Evolutionary conservation across 2,329 filamentous ascomycete genomes (phyloP).

Genomic region (Alternaria ethzedia): DNA sequence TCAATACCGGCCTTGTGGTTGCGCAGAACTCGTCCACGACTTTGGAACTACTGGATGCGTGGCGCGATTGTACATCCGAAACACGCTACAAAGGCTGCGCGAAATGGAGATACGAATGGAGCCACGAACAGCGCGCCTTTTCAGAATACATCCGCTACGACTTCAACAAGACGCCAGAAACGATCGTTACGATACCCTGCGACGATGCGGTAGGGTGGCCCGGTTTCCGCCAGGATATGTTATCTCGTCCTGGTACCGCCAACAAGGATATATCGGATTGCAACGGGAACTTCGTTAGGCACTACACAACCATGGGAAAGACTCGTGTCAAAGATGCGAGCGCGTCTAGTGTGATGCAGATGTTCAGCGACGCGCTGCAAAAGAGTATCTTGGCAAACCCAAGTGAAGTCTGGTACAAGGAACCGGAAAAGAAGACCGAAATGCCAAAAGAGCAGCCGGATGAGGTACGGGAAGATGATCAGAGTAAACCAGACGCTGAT

Average conservation of each 20-base stretch:
- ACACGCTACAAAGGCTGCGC: constrained; percentile 34
- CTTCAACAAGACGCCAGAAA: constrained; percentile 32
- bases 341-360: constrained; percentile 19
- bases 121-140: constrained; percentile 44
- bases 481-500: neutral
- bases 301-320: constrained; percentile 33
- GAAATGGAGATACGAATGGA: constrained; percentile 36
- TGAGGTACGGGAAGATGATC: neutral
- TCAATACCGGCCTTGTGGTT: constrained; percentile 51
- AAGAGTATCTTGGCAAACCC: constrained; percentile 8
- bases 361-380: constrained; percentile 18
- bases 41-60: constrained; percentile 37
- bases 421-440: constrained; percentile 7
- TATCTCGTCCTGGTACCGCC: constrained; percentile 11
- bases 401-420: constrained; percentile 17
- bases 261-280: constrained; percentile 23
- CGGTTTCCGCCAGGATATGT: constrained; percentile 22
- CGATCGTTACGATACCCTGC: constrained; percentile 40
- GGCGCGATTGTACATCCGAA: constrained; percentile 39
- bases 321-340: constrained; percentile 13
- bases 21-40: constrained; percentile 40
- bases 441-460: neutral
- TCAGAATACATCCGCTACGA: constrained; percentile 44
- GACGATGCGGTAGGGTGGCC: constrained; percentile 46
- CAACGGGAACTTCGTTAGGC: constrained; percentile 37